These are phyloP conservation scores for Candida xyloterini DNA, from an alignment of 805 yeast species.

Conservation along the genomic window DNA sequence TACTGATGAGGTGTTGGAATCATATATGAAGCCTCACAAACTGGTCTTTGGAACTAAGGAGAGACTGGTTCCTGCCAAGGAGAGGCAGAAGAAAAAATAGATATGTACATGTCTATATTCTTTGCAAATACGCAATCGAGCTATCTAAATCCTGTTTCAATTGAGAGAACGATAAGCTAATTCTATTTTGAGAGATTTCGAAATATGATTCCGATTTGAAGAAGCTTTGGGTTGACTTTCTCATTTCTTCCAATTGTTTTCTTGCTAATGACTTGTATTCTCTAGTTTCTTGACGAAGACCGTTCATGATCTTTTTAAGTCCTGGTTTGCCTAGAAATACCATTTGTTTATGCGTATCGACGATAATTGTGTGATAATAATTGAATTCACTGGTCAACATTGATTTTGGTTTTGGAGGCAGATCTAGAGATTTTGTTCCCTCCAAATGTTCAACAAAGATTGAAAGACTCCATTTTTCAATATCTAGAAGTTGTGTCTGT, in stretches of 20 bases:
- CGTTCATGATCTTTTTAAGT: constrained; percentile 2
- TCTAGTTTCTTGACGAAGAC: constrained; percentile 15
- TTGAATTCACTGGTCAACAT: constrained; percentile 21
- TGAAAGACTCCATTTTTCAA: constrained; percentile 37
- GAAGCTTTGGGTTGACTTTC: constrained; percentile 15
- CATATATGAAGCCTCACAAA: constrained; percentile 83
- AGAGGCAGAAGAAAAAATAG: constrained; percentile 36
- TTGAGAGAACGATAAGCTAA: constrained; percentile 11
- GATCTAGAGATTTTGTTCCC: background rate
- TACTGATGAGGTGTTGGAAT: constrained; percentile 55
- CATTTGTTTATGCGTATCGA: constrained; percentile 25
- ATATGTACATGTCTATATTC: constrained; percentile 7
- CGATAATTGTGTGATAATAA: constrained; percentile 21
- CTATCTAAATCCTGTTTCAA: constrained; percentile 14
- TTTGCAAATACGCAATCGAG: constrained; percentile 14
- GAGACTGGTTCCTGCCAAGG: constrained; percentile 70
- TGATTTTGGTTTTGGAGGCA: constrained; percentile 17
- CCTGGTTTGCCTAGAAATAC: constrained; percentile 8
- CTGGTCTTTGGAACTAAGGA: constrained; percentile 71
- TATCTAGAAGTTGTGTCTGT: constrained; percentile 28
- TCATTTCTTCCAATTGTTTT: constrained; percentile 11
- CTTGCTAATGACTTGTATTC: constrained; percentile 17
- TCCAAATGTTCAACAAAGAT: constrained; percentile 14
- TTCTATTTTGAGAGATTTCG: constrained; percentile 13
- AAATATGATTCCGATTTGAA: constrained; percentile 24